Evolutionary conservation across 2,329 filamentous ascomycete species (phyloP).

Genomic region (Apiospora pterosperma): DNA sequence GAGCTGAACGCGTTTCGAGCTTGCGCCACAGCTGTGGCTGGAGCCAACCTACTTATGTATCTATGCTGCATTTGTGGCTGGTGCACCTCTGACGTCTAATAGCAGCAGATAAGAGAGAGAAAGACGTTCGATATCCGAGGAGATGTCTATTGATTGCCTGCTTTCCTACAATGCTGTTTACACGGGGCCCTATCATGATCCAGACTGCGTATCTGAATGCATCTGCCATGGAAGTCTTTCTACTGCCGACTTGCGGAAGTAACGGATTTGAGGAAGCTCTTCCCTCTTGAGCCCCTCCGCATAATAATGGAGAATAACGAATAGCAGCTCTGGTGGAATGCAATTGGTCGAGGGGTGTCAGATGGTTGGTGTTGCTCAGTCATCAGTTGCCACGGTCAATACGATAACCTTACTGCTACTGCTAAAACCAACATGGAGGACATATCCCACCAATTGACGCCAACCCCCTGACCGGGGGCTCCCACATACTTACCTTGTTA

Average conservation of each 20-base stretch:
- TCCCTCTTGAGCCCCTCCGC: background rate
- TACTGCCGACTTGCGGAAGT: background rate
- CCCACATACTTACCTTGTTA: too few relatives aligned
- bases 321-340: background rate
- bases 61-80: background rate
- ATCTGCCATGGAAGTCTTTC: background rate
- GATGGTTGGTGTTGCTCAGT: background rate
- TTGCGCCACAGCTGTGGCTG: background rate
- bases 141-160: too few relatives aligned
- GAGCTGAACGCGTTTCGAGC: background rate
- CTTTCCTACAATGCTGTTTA: too few relatives aligned
- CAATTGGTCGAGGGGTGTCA: background rate
- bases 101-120: too few relatives aligned
- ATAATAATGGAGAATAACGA: background rate
- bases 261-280: background rate
- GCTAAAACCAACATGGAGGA: background rate
- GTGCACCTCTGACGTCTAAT: background rate
- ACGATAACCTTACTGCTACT: too few relatives aligned
- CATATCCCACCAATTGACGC: background rate
- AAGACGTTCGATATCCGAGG: too few relatives aligned
- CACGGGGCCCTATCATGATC: too few relatives aligned
- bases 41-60: too few relatives aligned
- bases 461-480: background rate
- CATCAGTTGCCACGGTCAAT: background rate
- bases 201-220: too few relatives aligned